A percentile compares a stretch with the other conserved stretches of the same genome.
Evolutionary conservation across 805 yeast genomes (phyloP).

Genomic region (Metschnikowia amazonensis): DNA sequence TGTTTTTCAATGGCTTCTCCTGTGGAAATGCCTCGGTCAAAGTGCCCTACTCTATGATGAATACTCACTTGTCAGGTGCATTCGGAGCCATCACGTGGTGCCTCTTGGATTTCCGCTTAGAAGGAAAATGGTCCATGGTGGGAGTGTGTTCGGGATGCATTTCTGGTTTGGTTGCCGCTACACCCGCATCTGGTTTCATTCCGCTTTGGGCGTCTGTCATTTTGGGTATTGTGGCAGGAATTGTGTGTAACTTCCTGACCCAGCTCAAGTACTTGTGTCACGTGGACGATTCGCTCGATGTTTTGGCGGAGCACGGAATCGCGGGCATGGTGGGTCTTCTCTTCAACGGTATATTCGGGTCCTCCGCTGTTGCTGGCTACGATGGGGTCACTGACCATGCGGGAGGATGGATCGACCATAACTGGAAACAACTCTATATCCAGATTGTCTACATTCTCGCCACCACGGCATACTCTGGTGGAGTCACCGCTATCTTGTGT

Average conservation of each 20-base stretch:
- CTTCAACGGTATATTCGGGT: constrained; percentile 87
- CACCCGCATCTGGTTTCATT: constrained; percentile 89
- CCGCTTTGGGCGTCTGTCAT: constrained; percentile 89
- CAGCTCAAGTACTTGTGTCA: constrained; percentile 74
- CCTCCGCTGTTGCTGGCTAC: constrained; percentile 82
- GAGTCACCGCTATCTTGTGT: constrained; percentile 74
- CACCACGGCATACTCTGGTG: constrained; percentile 66
- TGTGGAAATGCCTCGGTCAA: constrained; percentile 77
- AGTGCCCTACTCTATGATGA: constrained; percentile 87
- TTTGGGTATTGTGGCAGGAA: constrained; percentile 76
- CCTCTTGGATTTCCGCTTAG: constrained; percentile 80
- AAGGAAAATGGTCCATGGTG: constrained; percentile 88
- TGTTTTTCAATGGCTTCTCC: constrained; percentile 90
- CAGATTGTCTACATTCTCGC: constrained; percentile 84
- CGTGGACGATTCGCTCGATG: constrained; percentile 92
- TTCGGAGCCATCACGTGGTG: constrained; percentile 94
- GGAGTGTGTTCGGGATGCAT: constrained; percentile 94
- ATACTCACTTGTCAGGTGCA: constrained; percentile 85
- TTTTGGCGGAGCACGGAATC: constrained; percentile 97
- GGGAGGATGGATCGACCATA: constrained; percentile 92
- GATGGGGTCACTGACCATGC: constrained; percentile 79
- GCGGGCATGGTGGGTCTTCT: constrained; percentile 89
- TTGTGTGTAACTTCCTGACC: constrained; percentile 86
- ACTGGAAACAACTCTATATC: constrained; percentile 86
- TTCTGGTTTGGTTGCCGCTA: constrained; percentile 95